Evolutionary conservation across 2,329 filamentous ascomycete species (phyloP).

Genomic region (Epichloe sp.): DNA sequence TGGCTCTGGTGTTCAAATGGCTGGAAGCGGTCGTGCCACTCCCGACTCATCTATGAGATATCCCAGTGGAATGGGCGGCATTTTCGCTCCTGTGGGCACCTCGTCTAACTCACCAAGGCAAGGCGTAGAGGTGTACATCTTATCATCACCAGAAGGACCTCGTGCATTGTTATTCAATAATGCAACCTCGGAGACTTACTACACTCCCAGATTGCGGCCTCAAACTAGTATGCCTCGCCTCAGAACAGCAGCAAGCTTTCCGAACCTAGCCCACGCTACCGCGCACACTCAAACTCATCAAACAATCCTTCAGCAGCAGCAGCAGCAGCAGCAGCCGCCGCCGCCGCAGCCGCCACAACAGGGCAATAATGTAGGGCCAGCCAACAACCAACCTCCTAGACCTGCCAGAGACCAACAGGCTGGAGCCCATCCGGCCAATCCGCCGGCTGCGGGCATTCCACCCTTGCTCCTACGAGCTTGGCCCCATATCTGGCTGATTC

Average conservation of each 20-base stretch:
- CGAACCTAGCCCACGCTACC: conserved; percentile 4
- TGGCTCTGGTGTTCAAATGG: conserved; percentile 21
- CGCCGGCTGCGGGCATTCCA: conserved; percentile 19
- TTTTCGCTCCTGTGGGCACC: conserved; percentile 8
- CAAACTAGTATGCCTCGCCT: conserved; percentile 17
- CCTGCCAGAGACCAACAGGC: conserved; percentile 1
- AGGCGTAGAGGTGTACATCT: conserved; percentile 42
- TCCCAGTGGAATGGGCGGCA: conserved; percentile 15
- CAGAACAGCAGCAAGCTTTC: conserved; percentile 9
- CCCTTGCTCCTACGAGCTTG: conserved; percentile 28
- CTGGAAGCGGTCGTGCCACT: conserved; percentile 33
- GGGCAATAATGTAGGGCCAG: background rate
- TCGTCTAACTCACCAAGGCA: conserved; percentile 14
- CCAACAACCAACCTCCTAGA: background rate
- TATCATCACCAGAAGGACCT: conserved; percentile 47
- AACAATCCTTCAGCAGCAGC: conserved; percentile 3
- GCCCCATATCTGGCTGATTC: conserved; percentile 49
- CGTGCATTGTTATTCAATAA: conserved; percentile 43
- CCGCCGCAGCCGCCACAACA: conserved; percentile 3
- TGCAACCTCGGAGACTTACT: conserved; percentile 35
- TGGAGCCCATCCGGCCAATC: conserved; percentile 25
- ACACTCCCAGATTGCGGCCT: conserved; percentile 27
- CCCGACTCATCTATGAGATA: conserved; percentile 28
- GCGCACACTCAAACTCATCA: background rate
- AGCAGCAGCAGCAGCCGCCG: conserved; percentile 9